Evolutionary conservation across 2,329 filamentous ascomycete species (phyloP), one percentile per base, ranked within the genome.

Genomic region (Pseudogymnoascus sp.): DNA sequence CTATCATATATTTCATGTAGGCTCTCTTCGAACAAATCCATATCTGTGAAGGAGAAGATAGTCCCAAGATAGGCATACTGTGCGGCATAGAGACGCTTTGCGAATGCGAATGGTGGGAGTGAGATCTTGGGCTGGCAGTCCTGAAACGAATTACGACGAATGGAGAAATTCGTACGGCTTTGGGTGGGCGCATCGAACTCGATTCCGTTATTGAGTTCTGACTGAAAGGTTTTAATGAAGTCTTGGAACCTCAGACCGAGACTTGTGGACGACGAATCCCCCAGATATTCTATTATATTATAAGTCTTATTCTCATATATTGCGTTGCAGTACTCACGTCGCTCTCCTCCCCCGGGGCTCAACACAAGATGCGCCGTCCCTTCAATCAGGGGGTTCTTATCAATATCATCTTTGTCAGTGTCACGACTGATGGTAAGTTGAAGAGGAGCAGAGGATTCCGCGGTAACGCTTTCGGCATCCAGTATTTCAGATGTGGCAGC

Each of bases 21-120:
- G 25, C 78, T 74, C 37, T 72, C 68, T 64, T 83, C 80, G 61
- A 84, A 83, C 14, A 76, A 70, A 3, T 73, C 69, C 0, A 80
- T 79, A 25, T 80, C 77, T 0, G 80, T 77, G 50, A 84, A 80
- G 10, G 79, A 78, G 64, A 84, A 84, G 8, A 84, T 84, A 12
- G 82, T 83, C 10, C 82, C 82, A 16, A 84, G 83, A 62, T 82
- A 84, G 36, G 76, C 76, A 69, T 84, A 82, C 64, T 84, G 82
- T 0, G 81, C 78, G 28, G 76, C 75, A 64, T 81, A 83, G 1
- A 82, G 73, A 12, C 79, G 74, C 61, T 78, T 79, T 0, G 81
- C 81, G 66, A 82, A 78, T 34, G 82, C 78, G 10, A 78, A 74
- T 0, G 81, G 80, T 0, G 82, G 82, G 1, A 84, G 71, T 12